A percentile compares a stretch with the other conserved stretches of the same genome.
Conservation (phyloP, 2,329 filamentous ascomycete genomes). For the Fusarium virguliforme region DNA sequence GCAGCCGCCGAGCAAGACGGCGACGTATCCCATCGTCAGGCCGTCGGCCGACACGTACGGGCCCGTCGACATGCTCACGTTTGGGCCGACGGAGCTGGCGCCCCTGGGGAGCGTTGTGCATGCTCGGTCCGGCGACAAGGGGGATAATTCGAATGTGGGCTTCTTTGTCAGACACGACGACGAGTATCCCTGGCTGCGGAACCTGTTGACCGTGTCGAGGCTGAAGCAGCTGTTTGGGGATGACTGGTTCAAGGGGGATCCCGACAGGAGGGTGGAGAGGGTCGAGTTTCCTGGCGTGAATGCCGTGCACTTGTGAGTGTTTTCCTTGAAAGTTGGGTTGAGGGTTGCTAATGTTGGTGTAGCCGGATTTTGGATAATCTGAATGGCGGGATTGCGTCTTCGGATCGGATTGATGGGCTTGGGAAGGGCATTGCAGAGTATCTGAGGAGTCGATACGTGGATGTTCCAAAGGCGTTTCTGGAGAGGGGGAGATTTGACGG, state of each 20-base stretch:
- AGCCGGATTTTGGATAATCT: constrained; percentile 62
- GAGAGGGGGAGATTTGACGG: constrained; percentile 56
- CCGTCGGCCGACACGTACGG: constrained; percentile 50
- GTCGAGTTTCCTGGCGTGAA: constrained; percentile 61
- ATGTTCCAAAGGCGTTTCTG: constrained; percentile 62
- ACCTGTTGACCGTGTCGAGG: constrained; percentile 58
- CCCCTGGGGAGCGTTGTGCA: constrained; percentile 54
- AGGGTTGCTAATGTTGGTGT: constrained; percentile 12
- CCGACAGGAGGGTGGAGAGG: constrained; percentile 58
- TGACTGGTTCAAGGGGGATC: constrained; percentile 55
- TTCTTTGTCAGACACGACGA: constrained; percentile 63
- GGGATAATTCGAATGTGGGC: constrained; percentile 62
- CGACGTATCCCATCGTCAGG: constrained; percentile 46
- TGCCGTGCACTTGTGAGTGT: constrained; percentile 50
- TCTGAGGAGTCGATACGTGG: constrained; percentile 61
- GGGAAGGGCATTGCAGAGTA: constrained; percentile 65
- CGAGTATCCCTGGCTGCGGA: constrained; percentile 64
- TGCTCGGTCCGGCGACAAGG: constrained; percentile 61
- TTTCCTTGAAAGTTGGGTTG: not conserved
- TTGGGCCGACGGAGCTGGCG: constrained; percentile 50
- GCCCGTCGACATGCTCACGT: constrained; percentile 46
- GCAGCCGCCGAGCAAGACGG: constrained; percentile 41
- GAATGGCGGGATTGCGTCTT: constrained; percentile 62
- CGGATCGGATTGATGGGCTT: constrained; percentile 61
- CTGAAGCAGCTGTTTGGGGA: constrained; percentile 58